Base-by-base conservation (phyloP, 768 basidiomycete genomes). In the Krasilnikovozyma curviuscula region DNA sequence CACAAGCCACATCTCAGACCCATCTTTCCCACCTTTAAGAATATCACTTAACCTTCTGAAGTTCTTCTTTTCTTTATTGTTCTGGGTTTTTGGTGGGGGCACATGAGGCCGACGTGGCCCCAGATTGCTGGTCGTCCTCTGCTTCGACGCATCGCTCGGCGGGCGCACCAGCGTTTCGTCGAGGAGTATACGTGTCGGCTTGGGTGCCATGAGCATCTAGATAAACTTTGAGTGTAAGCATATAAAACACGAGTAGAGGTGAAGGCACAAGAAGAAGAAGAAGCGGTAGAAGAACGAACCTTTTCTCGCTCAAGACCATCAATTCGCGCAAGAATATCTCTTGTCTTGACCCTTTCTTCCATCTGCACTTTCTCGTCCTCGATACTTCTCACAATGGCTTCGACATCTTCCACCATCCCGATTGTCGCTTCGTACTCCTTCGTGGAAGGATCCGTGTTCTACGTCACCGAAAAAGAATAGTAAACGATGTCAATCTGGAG, bases 321-420 rank as follows among this genome's bases (percentile, higher is more conserved):
- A 27, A 98, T 95, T 7, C 93, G 77, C 4, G 89, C 93, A 56
- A 93, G 83, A 2, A 84, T 80, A 63, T 98, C 91, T 13, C 91
- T 71, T 3, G 89, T 93, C 69, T 81, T 82, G 66, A 93, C 85
- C 28, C 91, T 77, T 62, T 91, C 86, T 61, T 97, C 91, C 65
- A 85, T 84, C 62, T 83, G 81, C 47, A 86, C 82, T 70, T 97
- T 97, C 69, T 98, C 88, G 58, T 95, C 91, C 64, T 98, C 91
- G 48, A 98, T 95, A 53, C 82, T 83, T 38, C 91, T 74, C 40
- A 98, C 91, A 57, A 97, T 91, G 18, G 73, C 78, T 67, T 98
- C 93, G 7, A 98, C 83, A 64, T 97, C 88, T 18, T 86, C 84
- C 1, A 95, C 88, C 83, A 97, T 91, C 61, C 81, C 79, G 34